Percentiles rank a stretch among this genome's conserved stretches.
These are phyloP conservation scores for Wilcoxina mikolae DNA, from an alignment of 495 filamentous ascomycete species.

Conservation along the genomic window DNA sequence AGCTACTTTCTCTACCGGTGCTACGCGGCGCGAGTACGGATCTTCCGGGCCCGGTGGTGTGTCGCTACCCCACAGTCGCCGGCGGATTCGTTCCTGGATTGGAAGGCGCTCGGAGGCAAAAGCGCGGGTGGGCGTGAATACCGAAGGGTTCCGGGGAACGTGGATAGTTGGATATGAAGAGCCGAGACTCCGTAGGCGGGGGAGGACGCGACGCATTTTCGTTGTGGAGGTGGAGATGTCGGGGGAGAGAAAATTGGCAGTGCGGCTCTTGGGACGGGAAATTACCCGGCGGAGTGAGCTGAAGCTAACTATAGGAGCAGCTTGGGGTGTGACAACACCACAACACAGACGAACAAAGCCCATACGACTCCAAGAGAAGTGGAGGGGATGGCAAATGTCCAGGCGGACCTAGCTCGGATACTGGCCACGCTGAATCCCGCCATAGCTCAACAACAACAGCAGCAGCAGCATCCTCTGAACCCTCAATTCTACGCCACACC, in stretches of 20 bases:
- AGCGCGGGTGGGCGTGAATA: background rate
- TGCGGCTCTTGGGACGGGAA: background rate
- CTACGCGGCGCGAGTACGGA: background rate
- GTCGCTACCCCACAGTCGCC: slow-evolving; percentile 19
- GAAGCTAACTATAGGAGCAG: too few species aligned
- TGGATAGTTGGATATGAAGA: too few species aligned
- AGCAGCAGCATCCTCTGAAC: background rate
- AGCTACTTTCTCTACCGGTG: background rate
- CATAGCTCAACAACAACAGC: background rate
- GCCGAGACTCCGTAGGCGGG: background rate
- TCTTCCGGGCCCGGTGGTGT: background rate
- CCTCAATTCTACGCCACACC: background rate
- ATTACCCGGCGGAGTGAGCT: too few species aligned
- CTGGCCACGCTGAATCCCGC: background rate
- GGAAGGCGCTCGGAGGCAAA: background rate
- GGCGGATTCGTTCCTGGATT: slow-evolving; percentile 10
- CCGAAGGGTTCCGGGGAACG: background rate
- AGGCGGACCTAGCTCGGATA: background rate
- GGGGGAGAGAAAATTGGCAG: too few species aligned
- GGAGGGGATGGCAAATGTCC: background rate
- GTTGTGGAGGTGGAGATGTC: background rate
- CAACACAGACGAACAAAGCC: too few species aligned
- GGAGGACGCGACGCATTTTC: background rate
- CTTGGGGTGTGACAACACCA: too few species aligned
- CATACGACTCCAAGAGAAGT: too few species aligned